Evolutionary conservation across 2,329 filamentous ascomycete species (phyloP).

Genomic region (Fonsecaea pedrosoi): DNA sequence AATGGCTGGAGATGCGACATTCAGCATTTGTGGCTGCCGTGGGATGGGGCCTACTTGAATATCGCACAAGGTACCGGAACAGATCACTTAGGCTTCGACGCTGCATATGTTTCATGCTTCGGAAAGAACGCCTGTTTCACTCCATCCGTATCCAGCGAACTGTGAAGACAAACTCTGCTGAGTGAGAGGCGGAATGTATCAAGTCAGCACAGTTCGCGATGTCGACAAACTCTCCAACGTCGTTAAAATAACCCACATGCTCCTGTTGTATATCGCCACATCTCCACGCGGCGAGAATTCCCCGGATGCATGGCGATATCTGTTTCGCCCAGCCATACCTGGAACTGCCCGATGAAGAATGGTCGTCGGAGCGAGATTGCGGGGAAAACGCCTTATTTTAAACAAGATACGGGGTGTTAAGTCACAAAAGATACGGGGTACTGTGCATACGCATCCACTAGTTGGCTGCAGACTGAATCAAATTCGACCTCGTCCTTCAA

Average conservation of each 20-base stretch:
- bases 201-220: neutral
- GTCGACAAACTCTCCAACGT: neutral
- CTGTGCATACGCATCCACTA: slow-evolving; percentile 1
- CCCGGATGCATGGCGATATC: slow-evolving; percentile 13
- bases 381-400: neutral
- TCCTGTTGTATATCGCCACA: neutral
- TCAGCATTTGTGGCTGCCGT: neutral
- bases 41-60: neutral
- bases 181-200: neutral
- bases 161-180: neutral
- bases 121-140: neutral
- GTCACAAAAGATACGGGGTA: neutral
- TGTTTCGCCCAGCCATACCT: neutral
- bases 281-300: slow-evolving; percentile 13
- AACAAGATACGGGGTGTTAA: neutral
- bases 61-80: neutral
- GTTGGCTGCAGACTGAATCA: neutral
- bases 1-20: neutral
- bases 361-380: neutral
- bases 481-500: neutral
- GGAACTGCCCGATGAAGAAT: neutral
- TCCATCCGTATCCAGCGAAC: neutral
- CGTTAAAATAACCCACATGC: neutral
- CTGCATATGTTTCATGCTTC: neutral
- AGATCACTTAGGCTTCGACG: neutral